Evolutionary conservation across 441 rosid species (phyloP), one percentile per base, ranked within the genome.

Genomic region (Cnidoscolus chayamansa): DNA sequence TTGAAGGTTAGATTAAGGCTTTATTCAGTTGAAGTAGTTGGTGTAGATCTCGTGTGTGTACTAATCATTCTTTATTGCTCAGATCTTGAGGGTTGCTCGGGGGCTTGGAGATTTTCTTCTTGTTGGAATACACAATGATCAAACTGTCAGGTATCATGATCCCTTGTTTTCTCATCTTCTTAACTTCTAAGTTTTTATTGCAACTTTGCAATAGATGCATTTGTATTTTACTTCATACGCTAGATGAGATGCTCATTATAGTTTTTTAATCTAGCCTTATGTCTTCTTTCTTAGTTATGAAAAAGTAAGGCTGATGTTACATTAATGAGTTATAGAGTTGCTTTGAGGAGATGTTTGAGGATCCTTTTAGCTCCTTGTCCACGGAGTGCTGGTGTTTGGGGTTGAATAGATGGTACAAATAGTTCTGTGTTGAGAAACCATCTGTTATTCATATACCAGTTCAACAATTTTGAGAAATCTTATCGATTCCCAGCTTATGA

Each of bases 51-150:
- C 65, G 15, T 61, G 63, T 73, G 7, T 16, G 70, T 30, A 13
- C 70, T 66, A 47, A 74, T 56, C 49, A 6, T 57, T 63, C 45
- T 70, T 19, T 65, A 13, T 65, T 66, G 35, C 70, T 62, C 63
- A 87, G 94, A 86, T 87, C 76, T 76, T 89, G 72, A 81, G 90
- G 81, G 56, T 87, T 81, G 91, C 94, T 71, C 82, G 86, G 53
- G 89, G 82, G 48, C 90, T 89, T 60, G 91, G 94, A 72, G 90
- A 89, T 79, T 89, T 89, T 76, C 93, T 89, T 81, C 89, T 89
- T 63, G 93, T 89, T 67, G 93, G 91, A 17, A 84, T 87, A 71
- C 87, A 87, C 82, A 82, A 83, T 78, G 93, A 89, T 81, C 86
- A 72, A 73, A 82, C 89, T 0, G 86, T 84, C 82, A 86, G 94